Evolutionary conservation across 2,329 filamentous ascomycete species (phyloP), one percentile per base, ranked within the genome.

Genomic region (Penicillium psychrosexuale): DNA sequence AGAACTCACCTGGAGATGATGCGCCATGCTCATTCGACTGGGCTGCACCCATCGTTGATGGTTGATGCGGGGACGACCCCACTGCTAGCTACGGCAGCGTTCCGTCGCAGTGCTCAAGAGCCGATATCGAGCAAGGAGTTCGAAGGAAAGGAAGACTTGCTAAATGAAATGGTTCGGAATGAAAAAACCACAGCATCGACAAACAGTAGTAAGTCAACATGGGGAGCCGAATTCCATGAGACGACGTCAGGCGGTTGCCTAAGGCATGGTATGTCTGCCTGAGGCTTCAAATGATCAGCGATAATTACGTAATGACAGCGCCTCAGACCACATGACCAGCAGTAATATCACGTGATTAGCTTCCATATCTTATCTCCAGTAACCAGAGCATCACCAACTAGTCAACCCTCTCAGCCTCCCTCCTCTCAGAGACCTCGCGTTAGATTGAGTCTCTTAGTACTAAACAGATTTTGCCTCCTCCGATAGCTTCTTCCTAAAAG

Each of bases 1-100:
- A 47, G 12, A 51, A 67, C 73, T 69, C 48, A 75, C 73, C 73
- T 66, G 73, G 70, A 53, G 72, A 70, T 30, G 66, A 63, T 53
- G 62, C 65, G 43, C 42, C 57, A 57, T 61, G 57, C 51, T 72
- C 69, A 37, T 66, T 69, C 12, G 74, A 76, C 46, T 73, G 72
- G n/a, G 63, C 62, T 39, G 66, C 63, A 30, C 74, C 74, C 74
- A 76, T 76, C 57, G 59, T 70, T 60, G 24, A 19, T 44, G 28
- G 42, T 39, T 44, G 54, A 44, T 61, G 57, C 57, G 62, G 58
- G 55, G 46, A 56, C 11, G 15, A 47, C 43, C 51, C 57, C 53
- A 53, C 55, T 47, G 51, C 6, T 8, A n/a, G n/a, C 13, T n/a
- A 33, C 8, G 2, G 15, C 49, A 45, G 28, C 44, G 28, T 40